Percentiles rank a stretch among this genome's conserved stretches.
phyloP scores from a whole-genome alignment of 768 basidiomycete genomes.

The Leccinum arenicola region DNA sequence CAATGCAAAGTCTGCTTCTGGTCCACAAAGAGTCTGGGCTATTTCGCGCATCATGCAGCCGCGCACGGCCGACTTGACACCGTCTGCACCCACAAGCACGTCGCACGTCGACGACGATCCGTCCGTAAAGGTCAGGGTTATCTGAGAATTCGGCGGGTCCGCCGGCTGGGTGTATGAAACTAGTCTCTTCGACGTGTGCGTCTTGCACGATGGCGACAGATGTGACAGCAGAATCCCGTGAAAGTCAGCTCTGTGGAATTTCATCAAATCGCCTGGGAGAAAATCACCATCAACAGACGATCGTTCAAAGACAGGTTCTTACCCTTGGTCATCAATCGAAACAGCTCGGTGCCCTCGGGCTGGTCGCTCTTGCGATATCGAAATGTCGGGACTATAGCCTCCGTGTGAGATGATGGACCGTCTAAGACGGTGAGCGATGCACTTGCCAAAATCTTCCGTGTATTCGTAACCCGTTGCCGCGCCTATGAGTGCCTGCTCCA shows the following conservation, averaged over 20 bases:
- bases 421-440: background rate
- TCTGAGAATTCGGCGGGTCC: conserved; percentile 28
- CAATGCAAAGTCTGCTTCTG: conserved; percentile 40
- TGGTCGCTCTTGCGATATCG: conserved; percentile 62
- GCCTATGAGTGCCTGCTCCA: conserved; percentile 17
- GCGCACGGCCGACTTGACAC: conserved; percentile 55
- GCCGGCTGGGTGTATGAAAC: conserved; percentile 48
- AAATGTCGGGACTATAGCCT: conserved; percentile 46
- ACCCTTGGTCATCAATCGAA: conserved; percentile 60
- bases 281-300: background rate
- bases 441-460: conserved; percentile 24
- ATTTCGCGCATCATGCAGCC: conserved; percentile 33
- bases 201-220: conserved; percentile 44
- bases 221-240: conserved; percentile 55
- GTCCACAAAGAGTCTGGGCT: conserved; percentile 31
- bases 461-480: conserved; percentile 18
- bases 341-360: conserved; percentile 48
- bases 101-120: conserved; percentile 59
- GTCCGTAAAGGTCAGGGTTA: conserved; percentile 59
- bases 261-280: conserved; percentile 44
- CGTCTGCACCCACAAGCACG: conserved; percentile 66
- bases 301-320: background rate
- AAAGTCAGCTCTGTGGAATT: conserved; percentile 69
- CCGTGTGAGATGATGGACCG: background rate
- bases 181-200: conserved; percentile 57